phyloP scores from a whole-genome alignment of 805 yeast genomes.

The Grigorovia humatica region DNA sequence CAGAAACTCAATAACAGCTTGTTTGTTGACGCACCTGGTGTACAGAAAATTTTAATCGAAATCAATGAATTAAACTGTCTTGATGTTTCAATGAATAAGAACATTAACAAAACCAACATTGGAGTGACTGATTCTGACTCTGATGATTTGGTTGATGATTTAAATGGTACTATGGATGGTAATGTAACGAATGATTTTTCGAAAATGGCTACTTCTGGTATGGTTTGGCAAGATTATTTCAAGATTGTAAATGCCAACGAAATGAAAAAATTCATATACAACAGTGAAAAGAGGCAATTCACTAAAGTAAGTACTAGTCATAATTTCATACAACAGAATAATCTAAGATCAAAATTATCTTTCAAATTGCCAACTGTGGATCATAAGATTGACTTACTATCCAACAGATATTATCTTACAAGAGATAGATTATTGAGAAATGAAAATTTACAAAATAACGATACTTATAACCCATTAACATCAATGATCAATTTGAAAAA shows the following conservation, averaged over 20 bases:
- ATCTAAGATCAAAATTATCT: not conserved
- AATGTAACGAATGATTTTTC: constrained; percentile 8
- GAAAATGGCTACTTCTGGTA: not conserved
- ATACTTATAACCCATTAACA: constrained; percentile 28
- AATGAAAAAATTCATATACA: constrained; percentile 58
- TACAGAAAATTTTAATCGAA: constrained; percentile 56
- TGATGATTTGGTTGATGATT: constrained; percentile 1
- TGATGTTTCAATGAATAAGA: not conserved
- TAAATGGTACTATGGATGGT: not conserved
- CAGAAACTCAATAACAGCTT: constrained; percentile 71
- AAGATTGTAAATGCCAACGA: constrained; percentile 50
- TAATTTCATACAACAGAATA: constrained; percentile 1
- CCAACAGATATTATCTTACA: constrained; percentile 49
- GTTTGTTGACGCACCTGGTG: constrained; percentile 69
- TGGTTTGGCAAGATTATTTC: constrained; percentile 69
- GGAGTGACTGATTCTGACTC: not conserved
- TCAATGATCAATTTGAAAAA: constrained; percentile 21
- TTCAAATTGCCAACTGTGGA: constrained; percentile 20
- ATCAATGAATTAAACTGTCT: constrained; percentile 24
- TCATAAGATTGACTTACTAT: constrained; percentile 34
- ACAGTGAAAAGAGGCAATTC: constrained; percentile 52
- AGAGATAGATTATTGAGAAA: constrained; percentile 67
- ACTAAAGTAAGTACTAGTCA: constrained; percentile 15
- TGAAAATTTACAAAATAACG: constrained; percentile 50
- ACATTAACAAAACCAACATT: not conserved